Base-by-base conservation (phyloP, 2,329 filamentous ascomycete genomes). In the Monosporascus cannonballus region DNA sequence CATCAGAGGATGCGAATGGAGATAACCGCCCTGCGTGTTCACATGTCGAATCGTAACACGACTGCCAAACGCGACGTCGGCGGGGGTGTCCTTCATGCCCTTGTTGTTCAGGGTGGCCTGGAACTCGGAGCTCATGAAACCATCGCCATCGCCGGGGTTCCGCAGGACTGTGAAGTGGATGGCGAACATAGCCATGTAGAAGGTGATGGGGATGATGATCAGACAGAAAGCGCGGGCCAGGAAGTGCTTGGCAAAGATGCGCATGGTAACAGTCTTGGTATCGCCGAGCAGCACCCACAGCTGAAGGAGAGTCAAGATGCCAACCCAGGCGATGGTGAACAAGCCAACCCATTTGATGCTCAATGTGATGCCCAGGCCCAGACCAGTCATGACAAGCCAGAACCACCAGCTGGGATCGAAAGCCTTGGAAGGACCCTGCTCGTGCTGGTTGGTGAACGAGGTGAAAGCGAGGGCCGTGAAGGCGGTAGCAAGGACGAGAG, bases 111-210 rank as follows among this genome's bases (percentile, higher is more conserved):
- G 78, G 2, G 94, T 97, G 34, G 94, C 89, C 75, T 99, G 94
- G 77, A 99, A 99, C 68, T 99, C 94, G 51, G 93, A 96, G 67
- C 92, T 96, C 94, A 99, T 99, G 78, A 99, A 99, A 51, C 94
- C 94, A 71, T 99, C 94, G 51, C 94, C 94, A 50, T 99, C 94
- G 55, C 94, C 94, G 27, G 94, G 94, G 73, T 99, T 99, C 55
- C 87, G 83, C 42, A 99, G 81, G 76, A 90, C 95, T 61, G 92
- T 62, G 73, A 99, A 99, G 77, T 99, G 94, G 64, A 99, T 95
- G 50, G 84, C 92, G 66, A 99, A 99, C 89, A 97, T 96, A 65
- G 83, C 86, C 78, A 96, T 86, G 76, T 99, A 99, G 74, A 99
- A 96, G 37, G 84, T 85, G 25, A 88, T 61, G 6, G 94, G 94